These are phyloP conservation scores for Eremomyces bilateralis DNA, from an alignment of 495 filamentous ascomycete species.

Conservation along the genomic window DNA sequence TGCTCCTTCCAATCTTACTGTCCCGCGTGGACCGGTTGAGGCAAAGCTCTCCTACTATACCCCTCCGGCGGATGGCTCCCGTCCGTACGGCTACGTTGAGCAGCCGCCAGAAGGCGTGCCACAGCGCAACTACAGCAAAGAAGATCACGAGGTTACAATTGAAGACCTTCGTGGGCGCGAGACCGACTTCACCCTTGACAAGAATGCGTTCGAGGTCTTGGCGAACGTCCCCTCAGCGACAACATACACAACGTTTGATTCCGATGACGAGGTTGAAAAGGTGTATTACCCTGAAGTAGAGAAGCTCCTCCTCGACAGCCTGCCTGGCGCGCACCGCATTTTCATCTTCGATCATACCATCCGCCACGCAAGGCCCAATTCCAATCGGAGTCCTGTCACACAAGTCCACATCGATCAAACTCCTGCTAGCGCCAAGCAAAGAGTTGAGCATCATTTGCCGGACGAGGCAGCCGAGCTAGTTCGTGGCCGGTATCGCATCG, in stretches of 20 bases:
- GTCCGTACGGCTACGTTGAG: conserved; percentile 52
- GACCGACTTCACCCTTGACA: conserved; percentile 40
- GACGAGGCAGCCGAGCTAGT: conserved; percentile 35
- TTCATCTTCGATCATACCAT: conserved; percentile 84
- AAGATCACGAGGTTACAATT: conserved; percentile 26
- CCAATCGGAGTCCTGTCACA: conserved; percentile 40
- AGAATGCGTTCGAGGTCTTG: conserved; percentile 45
- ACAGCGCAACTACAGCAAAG: conserved; percentile 35
- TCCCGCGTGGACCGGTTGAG: conserved; percentile 46
- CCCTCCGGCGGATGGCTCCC: conserved; percentile 37
- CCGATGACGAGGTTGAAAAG: conserved; percentile 37
- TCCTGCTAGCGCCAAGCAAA: conserved; percentile 31
- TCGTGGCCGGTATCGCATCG: conserved; percentile 45
- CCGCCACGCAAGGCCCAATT: conserved; percentile 32
- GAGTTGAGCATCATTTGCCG: conserved; percentile 42
- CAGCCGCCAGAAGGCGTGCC: conserved; percentile 34
- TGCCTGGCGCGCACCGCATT: conserved; percentile 39
- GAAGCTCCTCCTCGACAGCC: conserved; percentile 33
- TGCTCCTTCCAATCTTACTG: conserved; percentile 7
- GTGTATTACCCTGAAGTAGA: conserved; percentile 75
- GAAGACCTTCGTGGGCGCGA: conserved; percentile 47
- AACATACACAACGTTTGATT: conserved; percentile 34
- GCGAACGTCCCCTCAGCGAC: conserved; percentile 25
- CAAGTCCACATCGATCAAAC: conserved; percentile 77
- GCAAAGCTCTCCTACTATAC: conserved; percentile 46